These are phyloP conservation scores for Heteromeles arbutifolia DNA, from an alignment of 306 rosid species.

Conservation along the genomic window DNA sequence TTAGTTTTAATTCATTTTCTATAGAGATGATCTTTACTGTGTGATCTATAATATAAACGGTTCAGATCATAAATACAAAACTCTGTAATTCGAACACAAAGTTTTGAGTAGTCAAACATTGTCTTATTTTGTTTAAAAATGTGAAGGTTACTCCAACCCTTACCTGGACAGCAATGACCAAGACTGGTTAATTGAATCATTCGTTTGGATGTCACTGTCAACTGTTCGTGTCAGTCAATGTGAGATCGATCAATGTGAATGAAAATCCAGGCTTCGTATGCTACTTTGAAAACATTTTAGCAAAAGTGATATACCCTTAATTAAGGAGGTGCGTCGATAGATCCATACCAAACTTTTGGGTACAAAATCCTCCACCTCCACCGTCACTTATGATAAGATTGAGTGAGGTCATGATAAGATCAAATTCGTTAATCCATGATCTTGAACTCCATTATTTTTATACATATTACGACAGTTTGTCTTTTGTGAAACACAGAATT, in stretches of 20 bases:
- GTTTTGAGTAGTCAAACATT: too few species aligned
- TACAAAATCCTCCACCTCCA: too few species aligned
- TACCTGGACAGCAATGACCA: slow-evolving; percentile 12
- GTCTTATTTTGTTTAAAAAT: not conserved
- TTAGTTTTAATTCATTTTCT: too few species aligned
- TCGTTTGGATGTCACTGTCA: slow-evolving; percentile 29
- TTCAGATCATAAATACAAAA: too few species aligned
- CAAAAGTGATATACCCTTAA: not conserved
- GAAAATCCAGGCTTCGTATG: slow-evolving; percentile 10
- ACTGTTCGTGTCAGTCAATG: slow-evolving; percentile 11
- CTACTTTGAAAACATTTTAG: slow-evolving; percentile 19
- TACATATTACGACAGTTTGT: too few species aligned
- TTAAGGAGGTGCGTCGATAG: not conserved
- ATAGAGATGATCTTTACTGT: too few species aligned
- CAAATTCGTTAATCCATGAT: too few species aligned
- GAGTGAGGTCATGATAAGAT: too few species aligned
- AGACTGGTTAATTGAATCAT: slow-evolving; percentile 22
- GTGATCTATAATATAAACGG: too few species aligned
- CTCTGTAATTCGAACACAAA: too few species aligned
- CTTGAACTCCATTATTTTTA: too few species aligned
- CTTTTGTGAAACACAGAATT: accelerated
- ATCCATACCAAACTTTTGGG: not conserved
- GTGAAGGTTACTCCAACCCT: slow-evolving; percentile 5
- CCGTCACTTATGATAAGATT: too few species aligned
- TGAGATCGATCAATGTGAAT: slow-evolving; percentile 17